Base-by-base conservation (phyloP, 306 rosid species). In the Corylus heterophylla region DNA sequence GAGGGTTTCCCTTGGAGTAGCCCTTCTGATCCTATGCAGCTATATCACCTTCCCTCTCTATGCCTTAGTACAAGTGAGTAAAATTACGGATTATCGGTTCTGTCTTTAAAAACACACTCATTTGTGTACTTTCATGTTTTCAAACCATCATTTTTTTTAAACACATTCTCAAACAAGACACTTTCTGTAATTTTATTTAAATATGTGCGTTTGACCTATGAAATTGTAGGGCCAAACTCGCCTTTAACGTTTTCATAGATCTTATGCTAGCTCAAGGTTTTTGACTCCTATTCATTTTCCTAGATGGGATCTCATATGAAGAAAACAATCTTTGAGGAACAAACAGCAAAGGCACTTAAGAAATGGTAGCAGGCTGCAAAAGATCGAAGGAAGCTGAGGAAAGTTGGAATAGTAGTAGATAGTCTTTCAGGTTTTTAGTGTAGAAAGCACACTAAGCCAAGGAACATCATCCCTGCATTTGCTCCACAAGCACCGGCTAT, bases 291-390 rank as follows among this genome's bases (percentile, higher is more conserved):
- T 3, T 11, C 71, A 39, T 11, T 31, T 78, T n/a, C 76, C 70
- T 61, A 90, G 97, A 90, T 92, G 97, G 97, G 94, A 59, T 86
- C 93, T 48, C 94, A 87, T 83, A 86, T 84, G 97, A 90, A 92
- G 80, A 85, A 55, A 78, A 68, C 92, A 73, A 89, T 88, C 5
- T 92, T 92, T 68, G 91, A 90, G 83, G 90, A 92, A 73, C 94
- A 90, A 86, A 90, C 93, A 0, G 78, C 91, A 16, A 90, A 81
- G 58, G 94, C 93, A 29, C 89, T 92, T 4, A 88, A 74, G 86
- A 90, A 87, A 49, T 92, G 97, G 94, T 92, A 84, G 55, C 87
- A 86, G 49, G 74, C 79, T 0, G 94, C 93, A 3, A 90, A 61
- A 59, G 87, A 80, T 0, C 83, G 79, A 62, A 83, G 78, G 16